These are phyloP conservation scores for Chrysanthemum seticuspe DNA, from an alignment of 129 eudicot genomes.

Conservation along the genomic window DNA sequence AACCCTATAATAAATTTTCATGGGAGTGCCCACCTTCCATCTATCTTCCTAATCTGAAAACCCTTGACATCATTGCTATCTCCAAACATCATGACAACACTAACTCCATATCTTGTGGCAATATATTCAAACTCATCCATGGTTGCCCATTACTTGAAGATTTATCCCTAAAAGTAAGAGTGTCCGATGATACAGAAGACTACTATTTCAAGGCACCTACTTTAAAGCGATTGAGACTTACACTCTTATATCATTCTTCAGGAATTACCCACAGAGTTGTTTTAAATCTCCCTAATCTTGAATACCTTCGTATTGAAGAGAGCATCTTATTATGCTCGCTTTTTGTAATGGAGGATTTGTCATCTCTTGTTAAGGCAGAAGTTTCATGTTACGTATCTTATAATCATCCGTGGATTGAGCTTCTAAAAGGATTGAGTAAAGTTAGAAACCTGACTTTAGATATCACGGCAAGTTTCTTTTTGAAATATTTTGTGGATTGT, in stretches of 20 bases:
- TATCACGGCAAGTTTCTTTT: background rate
- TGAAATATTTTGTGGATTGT: background rate
- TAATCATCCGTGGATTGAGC: background rate
- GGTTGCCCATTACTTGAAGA: background rate
- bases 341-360: constrained; percentile 10
- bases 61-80: too few relatives aligned
- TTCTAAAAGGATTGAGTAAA: background rate
- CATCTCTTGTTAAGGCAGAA: background rate
- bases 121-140: background rate
- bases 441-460: background rate
- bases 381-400: background rate
- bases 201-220: background rate
- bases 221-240: background rate
- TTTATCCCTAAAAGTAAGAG: background rate
- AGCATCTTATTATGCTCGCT: background rate
- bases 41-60: too few relatives aligned
- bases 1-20: too few relatives aligned
- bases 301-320: constrained; percentile 6
- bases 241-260: background rate
- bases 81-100: too few relatives aligned
- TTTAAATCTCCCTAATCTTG: constrained; percentile 19
- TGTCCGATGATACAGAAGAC: background rate
- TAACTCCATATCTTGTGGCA: background rate
- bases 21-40: too few relatives aligned
- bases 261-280: background rate